Percentiles rank a stretch among this genome's conserved stretches.
These are phyloP conservation scores for Rhizoclosmatium sp. DNA, from an alignment of 192 early-diverging fungal species.

Conservation along the genomic window DNA sequence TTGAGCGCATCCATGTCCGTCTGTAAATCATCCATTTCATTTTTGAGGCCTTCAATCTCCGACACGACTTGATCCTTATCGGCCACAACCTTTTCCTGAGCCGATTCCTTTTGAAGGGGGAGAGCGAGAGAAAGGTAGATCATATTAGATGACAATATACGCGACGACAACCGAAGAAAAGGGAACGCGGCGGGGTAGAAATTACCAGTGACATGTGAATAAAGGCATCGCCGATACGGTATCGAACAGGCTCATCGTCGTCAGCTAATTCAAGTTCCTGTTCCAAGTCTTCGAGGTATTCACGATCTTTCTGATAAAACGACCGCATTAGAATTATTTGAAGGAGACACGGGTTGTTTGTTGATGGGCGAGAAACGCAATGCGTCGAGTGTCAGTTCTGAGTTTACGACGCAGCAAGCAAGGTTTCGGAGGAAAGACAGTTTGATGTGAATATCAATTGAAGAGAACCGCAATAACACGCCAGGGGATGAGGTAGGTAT, in stretches of 20 bases:
- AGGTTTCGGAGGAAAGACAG: too few relatives aligned
- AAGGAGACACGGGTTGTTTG: too few relatives aligned
- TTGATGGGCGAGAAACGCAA: too few relatives aligned
- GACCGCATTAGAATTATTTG: too few relatives aligned
- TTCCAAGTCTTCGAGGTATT: slow-evolving; percentile 93
- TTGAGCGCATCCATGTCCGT: slow-evolving; percentile 88
- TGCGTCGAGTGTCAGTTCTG: too few relatives aligned
- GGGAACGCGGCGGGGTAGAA: neutral
- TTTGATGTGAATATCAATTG: too few relatives aligned
- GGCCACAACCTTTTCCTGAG: slow-evolving; percentile 73
- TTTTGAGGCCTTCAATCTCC: slow-evolving; percentile 69
- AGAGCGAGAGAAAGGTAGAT: too few relatives aligned
- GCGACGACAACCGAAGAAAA: neutral
- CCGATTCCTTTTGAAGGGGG: slow-evolving; percentile 60
- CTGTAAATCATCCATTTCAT: slow-evolving; percentile 64
- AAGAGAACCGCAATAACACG: neutral
- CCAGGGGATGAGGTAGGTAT: slow-evolving; percentile 5
- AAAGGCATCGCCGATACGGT: slow-evolving; percentile 91
- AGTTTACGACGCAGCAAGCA: too few relatives aligned
- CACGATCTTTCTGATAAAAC: slow-evolving; percentile 75
- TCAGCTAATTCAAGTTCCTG: slow-evolving; percentile 91
- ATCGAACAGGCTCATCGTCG: slow-evolving; percentile 86
- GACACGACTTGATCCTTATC: slow-evolving; percentile 66
- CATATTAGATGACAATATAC: too few relatives aligned
- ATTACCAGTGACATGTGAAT: slow-evolving; percentile 56